Evolutionary conservation across 2,329 filamentous ascomycete genomes (phyloP), one percentile per base, ranked within the genome.

Genomic region (Trichoderma semiorbis): DNA sequence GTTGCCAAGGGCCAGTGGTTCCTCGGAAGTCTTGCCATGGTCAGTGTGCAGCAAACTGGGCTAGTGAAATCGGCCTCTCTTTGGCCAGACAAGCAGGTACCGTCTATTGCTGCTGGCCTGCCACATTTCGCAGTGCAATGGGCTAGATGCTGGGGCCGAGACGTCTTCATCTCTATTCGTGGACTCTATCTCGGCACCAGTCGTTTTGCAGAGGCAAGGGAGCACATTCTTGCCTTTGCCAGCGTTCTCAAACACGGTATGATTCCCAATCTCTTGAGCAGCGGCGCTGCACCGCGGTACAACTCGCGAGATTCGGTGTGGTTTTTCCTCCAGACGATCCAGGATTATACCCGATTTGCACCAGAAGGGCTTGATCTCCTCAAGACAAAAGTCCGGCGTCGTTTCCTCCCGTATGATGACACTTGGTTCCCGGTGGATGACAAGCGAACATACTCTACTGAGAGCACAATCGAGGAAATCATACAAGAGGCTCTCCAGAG

Each of bases 201-300:
- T 2, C 91, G 96, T 10, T 97, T 92, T 77, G 89, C 88, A 3
- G 95, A 98, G 79, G 96, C 96, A 8, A 95, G 90, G 78, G 94
- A 98, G 80, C 97, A 99, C 78, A 97, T 99, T 72, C 85, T 94
- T 73, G 95, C 95, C 10, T 99, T 99, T 82, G 95, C 93, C 3
- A 97, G 94, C 79, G 95, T 99, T 12, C 84, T 99, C 75, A 99
- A 99, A 85, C 96, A 99, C 77, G 96, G 96, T 65, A 97, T 98
- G 94, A 95, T 99, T 71, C 96, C 96, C 16, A 99, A 99, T 78
- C 86, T 99, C 24, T 86, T 99, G 16, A 92, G 94, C 75, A 93
- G 93, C 72, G 95, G 96, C 7, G 93, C 92, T 73, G 87, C 91
- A 18, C 96, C 96, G 3, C 89, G 96, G 30, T 99, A 98, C 84